A percentile compares a stretch with the other conserved stretches of the same genome.
These are phyloP conservation scores for Ophiostoma novo-ulmi DNA, from an alignment of 2,329 filamentous ascomycete species.

Conservation along the genomic window DNA sequence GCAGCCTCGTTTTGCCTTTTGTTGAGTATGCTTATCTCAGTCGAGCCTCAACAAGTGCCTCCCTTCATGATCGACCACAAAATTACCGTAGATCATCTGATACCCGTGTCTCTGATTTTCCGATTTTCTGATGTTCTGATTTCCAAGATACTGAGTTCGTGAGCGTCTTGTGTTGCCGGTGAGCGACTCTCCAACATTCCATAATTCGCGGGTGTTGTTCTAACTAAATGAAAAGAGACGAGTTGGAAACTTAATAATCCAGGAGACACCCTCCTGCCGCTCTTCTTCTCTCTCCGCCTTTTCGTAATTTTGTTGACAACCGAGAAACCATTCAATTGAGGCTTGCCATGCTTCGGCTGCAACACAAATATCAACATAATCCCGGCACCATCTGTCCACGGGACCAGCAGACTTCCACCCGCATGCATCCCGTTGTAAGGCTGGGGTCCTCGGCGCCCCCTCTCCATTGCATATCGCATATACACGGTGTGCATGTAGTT, in stretches of 20 bases:
- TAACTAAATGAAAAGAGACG: too few relatives aligned
- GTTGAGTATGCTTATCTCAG: slow-evolving; percentile 1
- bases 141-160: too few relatives aligned
- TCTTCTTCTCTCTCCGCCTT: background rate
- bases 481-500: background rate
- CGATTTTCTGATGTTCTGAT: background rate
- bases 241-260: too few relatives aligned
- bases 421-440: background rate
- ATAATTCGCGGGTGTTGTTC: too few relatives aligned
- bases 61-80: background rate
- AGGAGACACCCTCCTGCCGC: too few relatives aligned
- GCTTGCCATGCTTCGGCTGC: background rate
- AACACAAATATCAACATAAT: background rate
- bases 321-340: background rate
- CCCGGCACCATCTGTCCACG: background rate
- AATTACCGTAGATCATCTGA: background rate
- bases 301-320: background rate
- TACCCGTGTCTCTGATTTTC: slow-evolving; percentile 1
- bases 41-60: slow-evolving; percentile 4
- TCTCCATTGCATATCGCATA: background rate
- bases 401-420: slow-evolving; percentile 4
- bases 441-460: background rate
- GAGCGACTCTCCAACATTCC: too few relatives aligned
- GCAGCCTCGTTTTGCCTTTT: background rate
- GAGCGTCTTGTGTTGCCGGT: too few relatives aligned